Base-by-base conservation (phyloP, 768 basidiomycete species). In the Tulasnella sp. region DNA sequence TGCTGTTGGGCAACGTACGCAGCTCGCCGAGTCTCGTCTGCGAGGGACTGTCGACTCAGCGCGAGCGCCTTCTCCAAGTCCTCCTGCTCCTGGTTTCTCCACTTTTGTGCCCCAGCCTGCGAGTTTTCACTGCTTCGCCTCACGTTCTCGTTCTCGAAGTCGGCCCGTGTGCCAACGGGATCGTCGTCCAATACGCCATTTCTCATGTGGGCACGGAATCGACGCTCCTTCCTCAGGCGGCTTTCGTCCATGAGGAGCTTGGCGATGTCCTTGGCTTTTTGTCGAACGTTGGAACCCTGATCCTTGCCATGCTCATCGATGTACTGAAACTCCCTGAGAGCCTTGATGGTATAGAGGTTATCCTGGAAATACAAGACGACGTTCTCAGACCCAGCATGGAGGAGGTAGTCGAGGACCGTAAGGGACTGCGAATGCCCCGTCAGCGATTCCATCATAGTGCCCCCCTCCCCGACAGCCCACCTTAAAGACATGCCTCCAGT, bases 401-500 rank as follows among this genome's bases (percentile, higher is more conserved):
- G 88, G 76, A 92, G 91, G 81, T 99, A 99, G 83, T 99, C 97
- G 45, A 99, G 89, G 5, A 99, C 88, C 0, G 96, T 98, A 71
- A 99, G 87, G 64, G 93, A 93, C 91, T 94, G 58, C 38, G 19
- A 39, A 54, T 14, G 34, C 49, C 36, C 25, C 34, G n/a, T 42
- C 54, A 58, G 42, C n/a, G 25, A 25, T 36, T 69, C 36, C 3
- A 12, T 31, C 68, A 31, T 8, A 69, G 15, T 19, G 42, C 19
- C 52, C 3, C 19, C 22, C 12, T 11, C 12, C 52, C 38, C 31
- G 36, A 37, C n/a, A 12, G 34, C 86, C 77, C 76, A 91, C 94
- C 88, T 99, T 99, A 89, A 97, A 99, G 76, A 99, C 97, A 86
- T 99, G 97, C 72, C 97, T 89, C 97, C 97, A 99, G 81, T 99